Evolutionary conservation across 164 flowering plant species (phyloP), one percentile per base, ranked within the genome.

Genomic region (Pachysandra terminalis): DNA sequence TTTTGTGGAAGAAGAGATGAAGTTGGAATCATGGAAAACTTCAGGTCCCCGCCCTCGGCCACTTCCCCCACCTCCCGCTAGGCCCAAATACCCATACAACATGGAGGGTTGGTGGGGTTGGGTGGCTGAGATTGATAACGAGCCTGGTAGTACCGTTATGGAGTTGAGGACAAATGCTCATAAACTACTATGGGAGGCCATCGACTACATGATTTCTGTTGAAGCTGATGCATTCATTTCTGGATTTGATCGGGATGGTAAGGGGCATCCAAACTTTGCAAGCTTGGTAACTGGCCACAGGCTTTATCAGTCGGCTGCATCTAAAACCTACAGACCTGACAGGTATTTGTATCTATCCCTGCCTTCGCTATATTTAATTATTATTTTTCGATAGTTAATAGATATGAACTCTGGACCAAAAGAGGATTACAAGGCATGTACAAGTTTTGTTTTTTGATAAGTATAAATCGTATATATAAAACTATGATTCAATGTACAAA

Each of bases 71-170:
- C 99, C 99, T 65, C 97, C 99, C 26, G 88, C 93, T 6, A 79
- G 97, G 58, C 88, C 87, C 3, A 95, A 89, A 68, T 87, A 85
- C 64, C 83, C 90, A 19, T 84, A 95, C 70, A 92, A 92, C 65
- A 82, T 89, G 25, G 99, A 95, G 72, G 99, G 99, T 4, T 95
- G 99, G 99, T 95, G 97, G 97, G 97, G 99, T 54, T 95, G 97
- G 99, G 97, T 95, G 21, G 97, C 97, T 54, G 94, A 92, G 80
- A 90, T 85, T 61, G 97, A 92, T 71, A 89, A 85, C 67, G 99
- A 95, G 71, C 99, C 98, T 59, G 97, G 84, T 26, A 85, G 84
- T 66, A 87, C 97, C 24, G 82, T 89, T 14, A 82, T 78, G 73
- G 99, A 95, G 78, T 68, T 90, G 80, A 83, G 99, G 69, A 90